Evolutionary conservation across 2,329 filamentous ascomycete genomes (phyloP).

Genomic region (Stagonosporopsis rhizophila): DNA sequence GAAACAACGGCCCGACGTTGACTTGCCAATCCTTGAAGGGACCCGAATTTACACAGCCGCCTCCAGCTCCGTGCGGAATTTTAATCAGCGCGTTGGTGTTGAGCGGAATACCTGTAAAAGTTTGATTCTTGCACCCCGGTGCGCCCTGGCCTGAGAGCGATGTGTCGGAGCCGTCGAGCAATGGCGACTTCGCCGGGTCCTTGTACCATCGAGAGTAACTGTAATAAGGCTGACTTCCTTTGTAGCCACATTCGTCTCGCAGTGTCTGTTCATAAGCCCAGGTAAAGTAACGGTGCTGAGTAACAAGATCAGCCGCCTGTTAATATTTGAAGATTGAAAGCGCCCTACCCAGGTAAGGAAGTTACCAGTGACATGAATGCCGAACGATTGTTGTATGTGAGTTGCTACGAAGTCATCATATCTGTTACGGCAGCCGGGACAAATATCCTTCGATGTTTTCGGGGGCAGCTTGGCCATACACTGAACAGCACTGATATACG

Average conservation of each 20-base stretch:
- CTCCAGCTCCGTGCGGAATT: constrained; percentile 59
- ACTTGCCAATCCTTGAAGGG: constrained; percentile 55
- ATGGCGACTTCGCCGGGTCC: constrained; percentile 56
- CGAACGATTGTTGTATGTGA: constrained; percentile 47
- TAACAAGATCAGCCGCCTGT: not conserved
- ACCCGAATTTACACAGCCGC: constrained; percentile 62
- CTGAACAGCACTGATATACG: constrained; percentile 48
- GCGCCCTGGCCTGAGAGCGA: constrained; percentile 58
- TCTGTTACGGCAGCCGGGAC: constrained; percentile 43
- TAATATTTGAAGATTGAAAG: not conserved
- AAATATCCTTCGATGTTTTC: constrained; percentile 27
- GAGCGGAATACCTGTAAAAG: constrained; percentile 27
- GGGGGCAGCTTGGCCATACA: constrained; percentile 40
- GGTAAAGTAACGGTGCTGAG: constrained; percentile 6
- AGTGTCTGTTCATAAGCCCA: constrained; percentile 51
- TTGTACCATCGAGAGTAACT: constrained; percentile 62
- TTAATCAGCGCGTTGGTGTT: constrained; percentile 34
- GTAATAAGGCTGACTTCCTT: constrained; percentile 54
- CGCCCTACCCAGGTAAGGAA: constrained; percentile 48
- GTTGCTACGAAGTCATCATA: constrained; percentile 49
- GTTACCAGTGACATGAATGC: constrained; percentile 46
- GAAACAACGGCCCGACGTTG: constrained; percentile 37
- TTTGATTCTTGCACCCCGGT: constrained; percentile 28
- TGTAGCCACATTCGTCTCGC: constrained; percentile 53
- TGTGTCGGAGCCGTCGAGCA: constrained; percentile 65